These are phyloP conservation scores for Escallonia rubra DNA, from an alignment of 129 eudicot species.

Conservation along the genomic window DNA sequence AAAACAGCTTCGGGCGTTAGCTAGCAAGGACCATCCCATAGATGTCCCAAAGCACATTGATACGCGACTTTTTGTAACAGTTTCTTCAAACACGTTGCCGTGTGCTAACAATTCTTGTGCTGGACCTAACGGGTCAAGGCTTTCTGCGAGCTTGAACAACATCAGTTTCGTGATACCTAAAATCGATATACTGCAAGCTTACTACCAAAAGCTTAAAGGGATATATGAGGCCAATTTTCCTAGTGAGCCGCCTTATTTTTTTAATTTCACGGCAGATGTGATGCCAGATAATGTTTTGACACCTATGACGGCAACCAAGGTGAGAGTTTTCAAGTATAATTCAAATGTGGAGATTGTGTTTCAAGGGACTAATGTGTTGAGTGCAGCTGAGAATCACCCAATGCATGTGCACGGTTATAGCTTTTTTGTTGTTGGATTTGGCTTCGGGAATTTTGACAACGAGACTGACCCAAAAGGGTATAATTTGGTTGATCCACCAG, in stretches of 20 bases:
- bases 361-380: neutral
- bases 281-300: conserved; percentile 2
- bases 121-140: conserved; percentile 26
- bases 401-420: neutral
- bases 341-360: conserved; percentile 8
- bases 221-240: conserved; percentile 27
- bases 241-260: conserved; percentile 18
- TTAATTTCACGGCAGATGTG: conserved; percentile 29
- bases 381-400: neutral
- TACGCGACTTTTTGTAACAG: conserved; percentile 19
- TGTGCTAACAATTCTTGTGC: conserved; percentile 21
- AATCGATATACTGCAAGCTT: conserved; percentile 24
- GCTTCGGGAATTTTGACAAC: neutral
- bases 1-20: conserved; percentile 23
- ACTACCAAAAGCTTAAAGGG: conserved; percentile 24
- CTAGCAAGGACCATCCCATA: conserved; percentile 22
- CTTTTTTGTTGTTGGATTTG: neutral
- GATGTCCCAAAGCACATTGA: conserved; percentile 31
- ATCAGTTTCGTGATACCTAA: conserved; percentile 23
- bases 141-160: conserved; percentile 39
- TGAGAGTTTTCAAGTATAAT: conserved; percentile 22
- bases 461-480: neutral
- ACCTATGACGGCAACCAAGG: conserved; percentile 18
- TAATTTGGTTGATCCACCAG: conserved; percentile 1
- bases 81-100: conserved; percentile 26